A percentile compares a stretch with the other conserved stretches of the same genome.
These are phyloP conservation scores for Trifolium subterraneum DNA, from an alignment of 306 rosid genomes.

Conservation along the genomic window DNA sequence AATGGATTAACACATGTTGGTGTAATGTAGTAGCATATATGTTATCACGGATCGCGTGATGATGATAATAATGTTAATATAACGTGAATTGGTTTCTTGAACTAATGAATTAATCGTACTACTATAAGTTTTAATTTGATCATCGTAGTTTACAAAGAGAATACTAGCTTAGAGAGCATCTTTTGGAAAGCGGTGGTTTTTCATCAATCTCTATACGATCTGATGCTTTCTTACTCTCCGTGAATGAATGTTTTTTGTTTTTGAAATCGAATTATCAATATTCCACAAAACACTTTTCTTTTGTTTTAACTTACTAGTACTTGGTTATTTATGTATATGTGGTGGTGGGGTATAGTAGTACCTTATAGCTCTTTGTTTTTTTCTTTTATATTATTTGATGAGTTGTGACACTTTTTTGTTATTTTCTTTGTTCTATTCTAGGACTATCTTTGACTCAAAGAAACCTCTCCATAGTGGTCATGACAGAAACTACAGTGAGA, in stretches of 20 bases:
- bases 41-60: too few species aligned
- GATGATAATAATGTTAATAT: conserved; percentile 28
- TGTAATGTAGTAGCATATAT: too few species aligned
- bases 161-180: conserved; percentile 76
- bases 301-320: conserved; percentile 2
- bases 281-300: conserved; percentile 3
- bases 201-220: conserved; percentile 53
- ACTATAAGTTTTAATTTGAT: conserved; percentile 40
- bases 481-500: conserved; percentile 34
- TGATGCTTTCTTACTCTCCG: conserved; percentile 28
- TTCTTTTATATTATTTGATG: background rate
- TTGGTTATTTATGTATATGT: too few species aligned
- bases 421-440: conserved; percentile 37
- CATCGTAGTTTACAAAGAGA: conserved; percentile 53
- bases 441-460: conserved; percentile 56
- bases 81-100: conserved; percentile 55
- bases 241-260: conserved; percentile 40
- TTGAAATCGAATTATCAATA: conserved; percentile 29
- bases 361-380: background rate
- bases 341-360: background rate
- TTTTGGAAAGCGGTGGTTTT: conserved; percentile 86
- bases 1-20: too few species aligned
- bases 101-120: conserved; percentile 35
- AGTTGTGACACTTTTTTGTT: conserved; percentile 34
- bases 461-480: conserved; percentile 27